A percentile compares a stretch with the other conserved stretches of the same genome.
These are phyloP conservation scores for Xylariales sp. DNA, from an alignment of 2,329 filamentous ascomycete species.

Conservation along the genomic window DNA sequence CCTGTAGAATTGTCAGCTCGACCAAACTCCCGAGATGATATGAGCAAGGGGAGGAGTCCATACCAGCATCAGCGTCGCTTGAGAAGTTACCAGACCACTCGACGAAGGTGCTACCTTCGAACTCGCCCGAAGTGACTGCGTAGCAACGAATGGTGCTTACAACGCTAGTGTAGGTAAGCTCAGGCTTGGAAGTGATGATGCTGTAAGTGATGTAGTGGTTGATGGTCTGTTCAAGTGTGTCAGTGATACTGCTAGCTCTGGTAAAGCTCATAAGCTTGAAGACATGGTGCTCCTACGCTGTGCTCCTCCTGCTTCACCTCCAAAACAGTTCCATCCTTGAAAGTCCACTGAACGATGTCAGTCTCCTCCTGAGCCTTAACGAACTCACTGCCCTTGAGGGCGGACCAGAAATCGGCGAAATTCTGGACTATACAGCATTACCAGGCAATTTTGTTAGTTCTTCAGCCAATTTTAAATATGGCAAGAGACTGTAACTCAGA, in stretches of 20 bases:
- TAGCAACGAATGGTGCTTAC: constrained; percentile 64
- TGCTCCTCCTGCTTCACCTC: constrained; percentile 77
- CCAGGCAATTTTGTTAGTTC: too few species aligned
- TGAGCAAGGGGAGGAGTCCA: constrained; percentile 16
- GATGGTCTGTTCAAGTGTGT: constrained; percentile 46
- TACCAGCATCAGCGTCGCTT: constrained; percentile 66
- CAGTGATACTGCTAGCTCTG: too few species aligned
- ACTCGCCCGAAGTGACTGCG: constrained; percentile 61
- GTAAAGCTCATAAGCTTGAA: too few species aligned
- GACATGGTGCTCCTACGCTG: constrained; percentile 57
- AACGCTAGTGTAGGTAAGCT: constrained; percentile 61
- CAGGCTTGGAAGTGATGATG: constrained; percentile 62
- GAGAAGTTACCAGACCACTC: constrained; percentile 68
- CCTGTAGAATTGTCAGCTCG: too few species aligned
- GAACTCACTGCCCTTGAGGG: constrained; percentile 56
- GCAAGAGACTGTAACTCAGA: too few species aligned
- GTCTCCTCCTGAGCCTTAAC: constrained; percentile 63
- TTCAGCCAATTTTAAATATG: too few species aligned
- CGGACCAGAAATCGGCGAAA: constrained; percentile 64
- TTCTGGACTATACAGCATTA: constrained; percentile 54
- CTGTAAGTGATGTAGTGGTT: constrained; percentile 74
- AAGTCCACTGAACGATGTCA: constrained; percentile 65
- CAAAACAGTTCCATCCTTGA: constrained; percentile 63
- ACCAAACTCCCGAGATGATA: too few species aligned
- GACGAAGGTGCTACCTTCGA: constrained; percentile 62